Conservation (phyloP, 139 green algal species). For the Coelastrella sp. region DNA sequence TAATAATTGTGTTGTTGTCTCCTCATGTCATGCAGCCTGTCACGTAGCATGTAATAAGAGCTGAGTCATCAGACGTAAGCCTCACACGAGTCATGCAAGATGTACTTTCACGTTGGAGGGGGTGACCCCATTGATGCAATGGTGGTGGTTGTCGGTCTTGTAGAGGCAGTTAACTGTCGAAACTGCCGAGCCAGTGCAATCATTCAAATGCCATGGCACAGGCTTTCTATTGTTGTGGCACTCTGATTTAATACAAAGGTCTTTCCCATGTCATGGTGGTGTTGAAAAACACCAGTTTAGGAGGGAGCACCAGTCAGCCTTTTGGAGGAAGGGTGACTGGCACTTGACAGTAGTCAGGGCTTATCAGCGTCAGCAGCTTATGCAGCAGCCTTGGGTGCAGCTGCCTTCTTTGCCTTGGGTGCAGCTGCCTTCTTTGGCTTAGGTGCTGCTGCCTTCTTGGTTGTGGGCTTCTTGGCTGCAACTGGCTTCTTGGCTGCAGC, state of each 20-base stretch:
- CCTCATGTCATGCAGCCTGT: too few relatives aligned
- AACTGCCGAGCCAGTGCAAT: too few relatives aligned
- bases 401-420: conserved; percentile 46
- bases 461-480: conserved; percentile 44
- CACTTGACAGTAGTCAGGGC: neutral
- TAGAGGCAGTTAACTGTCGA: too few relatives aligned
- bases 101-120: too few relatives aligned
- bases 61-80: too few relatives aligned
- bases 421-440: conserved; percentile 42
- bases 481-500: conserved; percentile 36
- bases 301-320: neutral
- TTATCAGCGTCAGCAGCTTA: conserved; percentile 2
- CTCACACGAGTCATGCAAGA: too few relatives aligned
- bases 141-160: too few relatives aligned
- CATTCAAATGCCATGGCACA: too few relatives aligned
- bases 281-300: conserved; percentile 60
- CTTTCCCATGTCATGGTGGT: conserved; percentile 40
- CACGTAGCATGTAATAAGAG: too few relatives aligned
- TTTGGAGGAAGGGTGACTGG: neutral
- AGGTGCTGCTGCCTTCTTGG: conserved; percentile 24
- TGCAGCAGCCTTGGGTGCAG: conserved; percentile 34
- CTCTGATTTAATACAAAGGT: too few relatives aligned
- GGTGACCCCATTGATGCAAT: too few relatives aligned
- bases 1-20: neutral
- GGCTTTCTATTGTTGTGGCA: too few relatives aligned